These are phyloP conservation scores for Sequoiadendron giganteum DNA, from an alignment of 75 land plant genomes.

Conservation along the genomic window DNA sequence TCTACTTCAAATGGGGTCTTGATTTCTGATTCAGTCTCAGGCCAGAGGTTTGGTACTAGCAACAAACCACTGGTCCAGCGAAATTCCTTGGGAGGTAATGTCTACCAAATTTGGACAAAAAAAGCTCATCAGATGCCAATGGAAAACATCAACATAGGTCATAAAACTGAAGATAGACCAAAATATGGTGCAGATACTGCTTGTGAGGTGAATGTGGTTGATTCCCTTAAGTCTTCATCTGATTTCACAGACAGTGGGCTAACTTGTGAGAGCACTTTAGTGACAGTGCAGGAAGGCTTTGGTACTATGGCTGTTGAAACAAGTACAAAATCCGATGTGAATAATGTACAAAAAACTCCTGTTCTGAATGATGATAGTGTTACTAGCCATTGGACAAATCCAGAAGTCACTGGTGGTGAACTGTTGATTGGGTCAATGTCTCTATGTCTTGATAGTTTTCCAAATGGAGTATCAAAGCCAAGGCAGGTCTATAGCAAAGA, in stretches of 20 bases:
- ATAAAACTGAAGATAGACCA: background rate
- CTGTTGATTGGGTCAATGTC: constrained; percentile 14
- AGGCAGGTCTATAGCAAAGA: background rate
- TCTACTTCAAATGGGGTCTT: constrained; percentile 6
- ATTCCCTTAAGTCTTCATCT: constrained; percentile 1
- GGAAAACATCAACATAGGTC: background rate
- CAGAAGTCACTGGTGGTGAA: background rate
- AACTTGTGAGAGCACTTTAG: background rate
- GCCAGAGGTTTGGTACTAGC: constrained; percentile 15
- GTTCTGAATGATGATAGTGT: background rate
- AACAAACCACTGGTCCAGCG: constrained; percentile 12
- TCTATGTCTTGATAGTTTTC: constrained; percentile 7
- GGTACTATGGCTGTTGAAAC: constrained; percentile 1
- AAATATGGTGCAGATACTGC: background rate
- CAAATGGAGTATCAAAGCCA: constrained; percentile 3
- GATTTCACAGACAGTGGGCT: background rate
- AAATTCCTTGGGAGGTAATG: constrained; percentile 11
- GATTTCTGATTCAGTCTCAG: background rate
- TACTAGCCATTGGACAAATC: background rate
- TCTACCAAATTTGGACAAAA: constrained; percentile 42
- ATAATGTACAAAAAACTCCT: background rate
- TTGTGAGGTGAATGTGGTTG: background rate
- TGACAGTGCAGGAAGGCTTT: background rate
- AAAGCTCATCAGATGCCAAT: constrained; percentile 16
- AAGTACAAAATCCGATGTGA: background rate